phyloP scores from a whole-genome alignment of 208 protist species.

The Angomonas desouzai region DNA sequence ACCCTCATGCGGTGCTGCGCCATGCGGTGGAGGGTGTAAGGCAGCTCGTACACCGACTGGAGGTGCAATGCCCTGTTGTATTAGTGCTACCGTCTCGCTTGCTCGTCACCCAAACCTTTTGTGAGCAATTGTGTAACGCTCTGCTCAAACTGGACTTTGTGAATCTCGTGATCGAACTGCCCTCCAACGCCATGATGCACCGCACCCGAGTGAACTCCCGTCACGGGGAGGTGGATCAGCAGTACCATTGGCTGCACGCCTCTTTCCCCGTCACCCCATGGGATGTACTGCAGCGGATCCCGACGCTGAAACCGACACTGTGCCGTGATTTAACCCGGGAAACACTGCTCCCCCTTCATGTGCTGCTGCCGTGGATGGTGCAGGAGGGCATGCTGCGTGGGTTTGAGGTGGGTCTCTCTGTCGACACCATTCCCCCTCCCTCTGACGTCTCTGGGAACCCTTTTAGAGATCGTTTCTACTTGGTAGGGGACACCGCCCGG shows the following conservation, averaged over 20 bases:
- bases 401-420: conserved; percentile 28
- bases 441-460: background rate
- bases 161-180: conserved; percentile 43
- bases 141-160: conserved; percentile 19
- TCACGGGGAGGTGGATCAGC: background rate
- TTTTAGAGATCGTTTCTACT: background rate
- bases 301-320: background rate
- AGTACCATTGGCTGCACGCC: conserved; percentile 30
- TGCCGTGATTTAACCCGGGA: conserved; percentile 5
- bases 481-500: background rate
- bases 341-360: conserved; percentile 45
- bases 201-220: background rate
- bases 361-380: conserved; percentile 45
- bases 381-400: conserved; percentile 24
- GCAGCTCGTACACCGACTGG: conserved; percentile 15
- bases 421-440: conserved; percentile 40
- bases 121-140: conserved; percentile 23
- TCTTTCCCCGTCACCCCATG: conserved; percentile 34
- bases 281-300: background rate
- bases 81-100: conserved; percentile 53
- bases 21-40: conserved; percentile 20
- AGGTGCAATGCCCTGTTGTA: conserved; percentile 25
- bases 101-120: conserved; percentile 50
- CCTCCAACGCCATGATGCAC: conserved; percentile 18
- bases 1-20: conserved; percentile 18